phyloP scores from a whole-genome alignment of 352 stramenopile species.

The Phytophthora lateralis region DNA sequence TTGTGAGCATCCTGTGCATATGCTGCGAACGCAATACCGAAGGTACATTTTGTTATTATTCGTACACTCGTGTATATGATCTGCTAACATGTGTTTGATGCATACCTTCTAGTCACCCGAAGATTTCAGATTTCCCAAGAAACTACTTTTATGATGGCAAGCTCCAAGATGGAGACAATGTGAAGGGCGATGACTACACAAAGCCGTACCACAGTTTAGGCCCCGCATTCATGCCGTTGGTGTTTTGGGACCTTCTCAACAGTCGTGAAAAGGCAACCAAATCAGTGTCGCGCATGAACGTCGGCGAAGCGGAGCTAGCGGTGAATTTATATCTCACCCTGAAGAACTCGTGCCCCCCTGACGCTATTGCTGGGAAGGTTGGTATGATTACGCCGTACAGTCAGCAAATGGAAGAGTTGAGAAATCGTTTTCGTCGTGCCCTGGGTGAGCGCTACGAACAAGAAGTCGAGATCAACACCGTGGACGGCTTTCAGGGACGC shows the following conservation, averaged over 20 bases:
- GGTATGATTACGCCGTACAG: conserved; percentile 91
- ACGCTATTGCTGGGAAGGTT: conserved; percentile 80
- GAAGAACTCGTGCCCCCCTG: conserved; percentile 81
- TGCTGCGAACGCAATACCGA: conserved; percentile 89
- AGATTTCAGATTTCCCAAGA: conserved; percentile 84
- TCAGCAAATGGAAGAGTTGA: conserved; percentile 90
- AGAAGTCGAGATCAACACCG: conserved; percentile 93
- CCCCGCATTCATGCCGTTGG: conserved; percentile 74
- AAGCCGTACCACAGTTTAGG: conserved; percentile 85
- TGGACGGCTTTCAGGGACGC: conserved; percentile 92
- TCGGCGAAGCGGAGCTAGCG: conserved; percentile 80
- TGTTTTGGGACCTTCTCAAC: conserved; percentile 87
- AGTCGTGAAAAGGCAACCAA: conserved; percentile 74
- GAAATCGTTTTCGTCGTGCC: conserved; percentile 53
- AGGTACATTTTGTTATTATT: conserved; percentile 36
- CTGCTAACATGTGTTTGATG: conserved; percentile 15
- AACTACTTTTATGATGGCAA: conserved; percentile 88
- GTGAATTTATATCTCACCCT: conserved; percentile 90
- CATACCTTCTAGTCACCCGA: conserved; percentile 56
- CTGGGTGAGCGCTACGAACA: conserved; percentile 75
- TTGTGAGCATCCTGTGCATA: conserved; percentile 88
- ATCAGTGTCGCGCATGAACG: conserved; percentile 83
- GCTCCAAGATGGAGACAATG: conserved; percentile 85
- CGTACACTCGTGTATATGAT: not conserved
- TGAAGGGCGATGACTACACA: conserved; percentile 60